Base-by-base conservation (phyloP, 2,329 filamentous ascomycete species). In the Neoscytalidium dimidiatum region DNA sequence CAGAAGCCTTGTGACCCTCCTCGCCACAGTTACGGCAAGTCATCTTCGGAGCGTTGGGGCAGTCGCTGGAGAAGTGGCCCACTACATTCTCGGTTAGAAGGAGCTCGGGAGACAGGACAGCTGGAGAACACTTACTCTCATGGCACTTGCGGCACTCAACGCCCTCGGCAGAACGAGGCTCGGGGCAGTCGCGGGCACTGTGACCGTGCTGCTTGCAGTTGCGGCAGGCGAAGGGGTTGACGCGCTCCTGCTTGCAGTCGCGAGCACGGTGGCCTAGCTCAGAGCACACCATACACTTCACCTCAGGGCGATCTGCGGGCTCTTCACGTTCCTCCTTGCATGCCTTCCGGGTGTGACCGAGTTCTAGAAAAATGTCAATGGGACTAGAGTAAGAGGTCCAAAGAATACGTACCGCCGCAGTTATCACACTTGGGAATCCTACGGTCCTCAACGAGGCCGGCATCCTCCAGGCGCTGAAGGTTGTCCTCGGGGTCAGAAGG, bases 61-160 rank as follows among this genome's bases (percentile, higher is more conserved):
- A 69, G 28, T 76, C 75, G 44, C 68, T 71, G 26, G 74, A 75
- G 67, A 78, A 77, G 43, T 78, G 75, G 17, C 75, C 76, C 11
- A 69, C 64, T 67, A 23, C 14, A 41, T 17, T 3, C 5, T 35
- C 5, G 29, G 13, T 60, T 33, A 66, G 61, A 43, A 43, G 56
- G 19, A 46, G 63, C 14, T 17, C 14, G n/a, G 14, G 21, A 26
- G 31, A 53, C 26, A 53, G 13, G 38, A 62, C 21, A 13, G 14
- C 41, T 26, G 13, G 38, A 9, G 13, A 28, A 3, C 13, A 58
- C 69, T 64, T 77, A 88, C 86, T 85, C 76, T 88, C 81, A 44
- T 82, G 81, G 71, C 88, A 90, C 74, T 86, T 89, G 70, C 85
- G 86, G 73, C 88, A 91, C 73, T 90, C 87, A 1, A 90, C 83